Conservation (phyloP, 441 rosid genomes). For the Gossypium davidsonii region DNA sequence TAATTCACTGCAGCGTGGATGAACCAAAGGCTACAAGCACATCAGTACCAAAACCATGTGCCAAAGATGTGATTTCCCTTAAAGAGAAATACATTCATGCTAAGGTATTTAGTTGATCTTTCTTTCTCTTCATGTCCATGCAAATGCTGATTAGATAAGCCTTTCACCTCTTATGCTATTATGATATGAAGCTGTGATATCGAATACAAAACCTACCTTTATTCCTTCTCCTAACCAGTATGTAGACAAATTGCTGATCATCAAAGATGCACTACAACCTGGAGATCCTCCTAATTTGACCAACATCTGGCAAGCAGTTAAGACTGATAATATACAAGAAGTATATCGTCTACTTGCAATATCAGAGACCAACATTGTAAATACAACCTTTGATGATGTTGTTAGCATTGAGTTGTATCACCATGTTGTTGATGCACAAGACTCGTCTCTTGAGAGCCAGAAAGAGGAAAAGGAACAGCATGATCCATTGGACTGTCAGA, state of each 20-base stretch:
- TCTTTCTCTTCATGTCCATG: background rate
- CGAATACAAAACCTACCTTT: background rate
- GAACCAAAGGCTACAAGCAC: constrained; percentile 21
- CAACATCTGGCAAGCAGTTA: constrained; percentile 73
- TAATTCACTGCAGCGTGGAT: constrained; percentile 45
- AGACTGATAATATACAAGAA: constrained; percentile 56
- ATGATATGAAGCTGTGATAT: background rate
- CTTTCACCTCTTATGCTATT: background rate
- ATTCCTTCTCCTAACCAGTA: constrained; percentile 37
- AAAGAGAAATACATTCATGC: constrained; percentile 78
- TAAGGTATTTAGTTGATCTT: constrained; percentile 45
- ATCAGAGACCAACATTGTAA: constrained; percentile 41
- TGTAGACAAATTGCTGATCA: constrained; percentile 59
- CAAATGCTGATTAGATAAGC: background rate
- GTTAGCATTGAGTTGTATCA: constrained; percentile 35
- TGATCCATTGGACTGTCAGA: constrained; percentile 55
- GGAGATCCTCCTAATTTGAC: constrained; percentile 23
- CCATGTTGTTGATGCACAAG: constrained; percentile 31
- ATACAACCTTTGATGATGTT: constrained; percentile 55
- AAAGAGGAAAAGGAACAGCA: constrained; percentile 27
- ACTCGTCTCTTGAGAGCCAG: constrained; percentile 11
- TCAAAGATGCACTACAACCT: constrained; percentile 32
- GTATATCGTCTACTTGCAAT: constrained; percentile 63
- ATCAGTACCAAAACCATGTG: constrained; percentile 56
- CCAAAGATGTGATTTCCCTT: constrained; percentile 37